phyloP scores from a whole-genome alignment of 192 early-diverging fungal genomes.

The Jimgerdemannia lactiflua region DNA sequence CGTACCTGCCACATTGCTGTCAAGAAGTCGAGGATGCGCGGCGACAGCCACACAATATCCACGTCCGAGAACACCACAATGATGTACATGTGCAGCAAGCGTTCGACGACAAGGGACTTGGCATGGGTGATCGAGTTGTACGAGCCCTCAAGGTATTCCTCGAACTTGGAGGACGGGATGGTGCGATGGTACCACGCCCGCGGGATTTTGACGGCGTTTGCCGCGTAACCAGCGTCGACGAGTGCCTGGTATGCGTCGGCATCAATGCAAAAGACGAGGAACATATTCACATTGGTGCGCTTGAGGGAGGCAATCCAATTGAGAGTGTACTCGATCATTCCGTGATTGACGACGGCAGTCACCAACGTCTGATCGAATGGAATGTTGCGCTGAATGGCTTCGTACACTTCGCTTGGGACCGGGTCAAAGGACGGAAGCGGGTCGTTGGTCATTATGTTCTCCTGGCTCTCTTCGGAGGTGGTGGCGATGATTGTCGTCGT shows the following conservation, averaged over 20 bases:
- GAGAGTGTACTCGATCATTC: conserved; percentile 14
- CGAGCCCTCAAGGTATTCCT: conserved; percentile 3
- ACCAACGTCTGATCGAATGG: conserved; percentile 11
- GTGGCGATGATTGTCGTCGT: not conserved
- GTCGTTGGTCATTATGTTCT: not conserved
- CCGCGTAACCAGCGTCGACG: conserved; percentile 8
- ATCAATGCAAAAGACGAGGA: conserved; percentile 23
- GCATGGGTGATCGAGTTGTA: conserved; percentile 19
- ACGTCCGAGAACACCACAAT: conserved; percentile 27
- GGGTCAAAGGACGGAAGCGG: not conserved
- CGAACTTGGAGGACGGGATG: not conserved
- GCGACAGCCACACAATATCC: conserved; percentile 19
- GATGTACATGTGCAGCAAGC: conserved; percentile 20
- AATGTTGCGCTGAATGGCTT: conserved; percentile 16
- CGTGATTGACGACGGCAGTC: conserved; percentile 22
- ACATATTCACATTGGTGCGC: conserved; percentile 9
- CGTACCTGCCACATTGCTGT: conserved; percentile 11
- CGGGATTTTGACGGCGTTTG: conserved; percentile 15
- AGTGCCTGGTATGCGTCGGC: conserved; percentile 8
- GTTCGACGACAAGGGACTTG: conserved; percentile 21
- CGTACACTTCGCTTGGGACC: not conserved
- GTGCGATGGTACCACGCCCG: conserved; percentile 19
- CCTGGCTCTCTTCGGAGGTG: not conserved
- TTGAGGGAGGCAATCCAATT: conserved; percentile 31
- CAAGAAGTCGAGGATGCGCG: conserved; percentile 10